These are phyloP conservation scores for Hirschfeldia incana DNA, from an alignment of 345 rosid species.

Conservation along the genomic window DNA sequence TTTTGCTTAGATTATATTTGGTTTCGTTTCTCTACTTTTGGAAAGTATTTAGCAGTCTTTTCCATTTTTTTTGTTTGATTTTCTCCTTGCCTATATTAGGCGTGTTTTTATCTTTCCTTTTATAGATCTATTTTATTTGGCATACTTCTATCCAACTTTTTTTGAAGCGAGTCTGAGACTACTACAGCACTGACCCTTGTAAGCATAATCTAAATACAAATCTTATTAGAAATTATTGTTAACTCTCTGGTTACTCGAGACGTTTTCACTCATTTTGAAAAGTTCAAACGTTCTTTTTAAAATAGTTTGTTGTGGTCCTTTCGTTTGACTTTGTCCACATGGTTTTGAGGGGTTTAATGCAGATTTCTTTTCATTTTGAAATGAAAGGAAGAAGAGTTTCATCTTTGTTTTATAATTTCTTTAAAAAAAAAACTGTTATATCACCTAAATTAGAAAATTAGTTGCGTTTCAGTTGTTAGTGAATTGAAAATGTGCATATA, in stretches of 20 bases:
- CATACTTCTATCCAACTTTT: neutral
- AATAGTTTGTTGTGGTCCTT: conserved; percentile 9
- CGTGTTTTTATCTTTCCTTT: neutral
- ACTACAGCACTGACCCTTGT: neutral
- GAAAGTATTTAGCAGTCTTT: neutral
- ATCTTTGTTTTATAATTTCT: neutral
- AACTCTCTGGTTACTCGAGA: neutral
- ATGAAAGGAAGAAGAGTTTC: neutral
- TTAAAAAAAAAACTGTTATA: neutral
- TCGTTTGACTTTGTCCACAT: conserved; percentile 16
- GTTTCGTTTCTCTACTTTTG: neutral
- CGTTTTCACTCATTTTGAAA: neutral
- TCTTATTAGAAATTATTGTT: neutral
- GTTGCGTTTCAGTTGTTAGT: neutral
- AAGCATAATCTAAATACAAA: neutral
- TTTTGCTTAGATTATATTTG: conserved; percentile 7
- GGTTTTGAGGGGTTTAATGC: neutral
- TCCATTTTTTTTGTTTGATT: neutral
- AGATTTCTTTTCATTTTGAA: neutral
- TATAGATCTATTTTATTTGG: neutral
- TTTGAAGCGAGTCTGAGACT: neutral
- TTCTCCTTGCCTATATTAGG: neutral
- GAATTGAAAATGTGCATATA: neutral
- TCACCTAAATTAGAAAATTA: neutral
- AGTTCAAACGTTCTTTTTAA: neutral